Conservation (phyloP, 1,139 yeast genomes). For the Candida neerlandica region DNA sequence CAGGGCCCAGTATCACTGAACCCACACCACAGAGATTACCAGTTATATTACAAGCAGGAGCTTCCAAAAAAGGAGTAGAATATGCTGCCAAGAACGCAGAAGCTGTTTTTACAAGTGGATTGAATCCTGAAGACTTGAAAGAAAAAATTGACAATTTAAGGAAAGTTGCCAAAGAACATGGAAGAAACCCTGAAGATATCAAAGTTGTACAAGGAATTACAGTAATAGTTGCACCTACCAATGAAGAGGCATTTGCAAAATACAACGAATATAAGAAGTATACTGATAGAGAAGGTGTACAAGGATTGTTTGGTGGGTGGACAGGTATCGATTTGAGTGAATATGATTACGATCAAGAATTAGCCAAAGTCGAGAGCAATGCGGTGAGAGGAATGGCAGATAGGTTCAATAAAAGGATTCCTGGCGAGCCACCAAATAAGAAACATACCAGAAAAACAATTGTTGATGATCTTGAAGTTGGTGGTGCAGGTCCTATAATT, state of each 20-base stretch:
- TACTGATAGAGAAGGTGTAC: constrained; percentile 37
- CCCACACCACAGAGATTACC: constrained; percentile 49
- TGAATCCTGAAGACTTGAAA: constrained; percentile 30
- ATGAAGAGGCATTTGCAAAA: constrained; percentile 35
- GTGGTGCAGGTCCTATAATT: constrained; percentile 26
- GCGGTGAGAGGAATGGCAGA: constrained; percentile 28
- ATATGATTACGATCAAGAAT: constrained; percentile 30
- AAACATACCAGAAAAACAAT: constrained; percentile 26
- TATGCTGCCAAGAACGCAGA: constrained; percentile 49
- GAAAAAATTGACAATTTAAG: constrained; percentile 28
- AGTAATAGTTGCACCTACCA: constrained; percentile 33
- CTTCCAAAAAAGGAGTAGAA: constrained; percentile 42
- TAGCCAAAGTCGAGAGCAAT: constrained; percentile 27
- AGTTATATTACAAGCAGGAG: constrained; percentile 48
- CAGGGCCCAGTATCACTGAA: constrained; percentile 46
- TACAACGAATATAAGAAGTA: constrained; percentile 28
- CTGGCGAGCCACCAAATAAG: constrained; percentile 26
- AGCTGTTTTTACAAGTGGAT: constrained; percentile 35
- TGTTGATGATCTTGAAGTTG: constrained; percentile 24
- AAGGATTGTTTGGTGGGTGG: constrained; percentile 38
- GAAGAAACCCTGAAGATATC: constrained; percentile 32
- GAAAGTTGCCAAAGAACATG: constrained; percentile 27
- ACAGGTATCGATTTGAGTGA: constrained; percentile 34
- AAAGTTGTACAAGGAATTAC: constrained; percentile 34
- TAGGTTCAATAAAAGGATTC: constrained; percentile 28